These are phyloP conservation scores for Nicotiana obtusifolia DNA, from an alignment of 257 asterid species.

Conservation along the genomic window DNA sequence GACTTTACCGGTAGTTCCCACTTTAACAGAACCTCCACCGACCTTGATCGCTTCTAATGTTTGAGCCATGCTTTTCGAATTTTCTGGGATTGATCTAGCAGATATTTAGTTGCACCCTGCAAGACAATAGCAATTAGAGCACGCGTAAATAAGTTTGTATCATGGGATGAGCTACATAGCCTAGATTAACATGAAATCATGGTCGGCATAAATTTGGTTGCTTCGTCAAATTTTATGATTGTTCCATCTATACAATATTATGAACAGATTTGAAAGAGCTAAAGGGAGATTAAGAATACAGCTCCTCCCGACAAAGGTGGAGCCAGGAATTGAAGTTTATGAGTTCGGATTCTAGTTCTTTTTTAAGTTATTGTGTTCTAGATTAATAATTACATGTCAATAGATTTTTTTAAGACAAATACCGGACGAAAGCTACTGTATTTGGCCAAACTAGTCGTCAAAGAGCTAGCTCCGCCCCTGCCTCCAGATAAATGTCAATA, in stretches of 20 bases:
- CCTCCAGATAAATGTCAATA: neutral
- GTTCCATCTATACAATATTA: neutral
- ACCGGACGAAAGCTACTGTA: too few relatives aligned
- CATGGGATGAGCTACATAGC: neutral
- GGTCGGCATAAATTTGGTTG: too few relatives aligned
- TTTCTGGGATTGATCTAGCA: neutral
- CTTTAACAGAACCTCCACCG: constrained; percentile 8
- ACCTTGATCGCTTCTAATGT: neutral
- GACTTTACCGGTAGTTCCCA: constrained; percentile 8
- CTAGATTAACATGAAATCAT: neutral
- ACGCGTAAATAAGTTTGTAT: neutral
- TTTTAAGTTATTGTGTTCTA: too few relatives aligned
- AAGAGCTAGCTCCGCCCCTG: too few relatives aligned
- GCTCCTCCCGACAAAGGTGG: too few relatives aligned
- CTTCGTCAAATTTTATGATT: neutral
- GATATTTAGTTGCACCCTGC: neutral
- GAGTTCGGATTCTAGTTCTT: too few relatives aligned
- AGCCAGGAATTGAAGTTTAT: too few relatives aligned
- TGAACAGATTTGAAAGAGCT: neutral
- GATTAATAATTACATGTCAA: too few relatives aligned
- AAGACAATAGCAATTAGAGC: neutral
- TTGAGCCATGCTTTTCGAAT: neutral
- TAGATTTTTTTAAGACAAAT: too few relatives aligned
- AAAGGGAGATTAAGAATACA: neutral
- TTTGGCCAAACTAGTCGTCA: too few relatives aligned